Conservation (phyloP, 768 basidiomycete genomes). For the Podaxis sp. region DNA sequence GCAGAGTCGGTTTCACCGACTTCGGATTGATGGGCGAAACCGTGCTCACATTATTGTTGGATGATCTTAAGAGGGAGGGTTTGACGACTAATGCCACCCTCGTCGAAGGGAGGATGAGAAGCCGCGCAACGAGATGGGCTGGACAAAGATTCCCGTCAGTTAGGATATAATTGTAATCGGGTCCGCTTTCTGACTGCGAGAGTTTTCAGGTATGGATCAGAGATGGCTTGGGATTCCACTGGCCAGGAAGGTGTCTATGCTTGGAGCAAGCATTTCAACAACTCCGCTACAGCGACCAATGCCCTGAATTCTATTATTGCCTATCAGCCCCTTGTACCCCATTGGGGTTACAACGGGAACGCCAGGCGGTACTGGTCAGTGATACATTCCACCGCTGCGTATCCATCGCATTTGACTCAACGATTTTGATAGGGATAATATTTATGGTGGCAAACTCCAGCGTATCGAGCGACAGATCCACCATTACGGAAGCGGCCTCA, state of each 20-base stretch:
- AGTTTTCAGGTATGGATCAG: slow-evolving; percentile 49
- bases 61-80: slow-evolving; percentile 54
- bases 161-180: not conserved
- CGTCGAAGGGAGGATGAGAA: slow-evolving; percentile 46
- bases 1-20: slow-evolving; percentile 41
- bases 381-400: not conserved
- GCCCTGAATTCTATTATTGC: slow-evolving; percentile 56
- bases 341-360: slow-evolving; percentile 64
- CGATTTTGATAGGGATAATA: slow-evolving; percentile 44
- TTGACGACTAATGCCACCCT: slow-evolving; percentile 46
- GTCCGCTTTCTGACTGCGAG: slow-evolving; percentile 1
- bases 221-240: slow-evolving; percentile 60
- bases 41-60: slow-evolving; percentile 43
- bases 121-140: slow-evolving; percentile 45
- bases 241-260: slow-evolving; percentile 59
- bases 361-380: slow-evolving; percentile 55
- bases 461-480: slow-evolving; percentile 58
- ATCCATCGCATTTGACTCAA: slow-evolving; percentile 3
- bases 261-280: slow-evolving; percentile 56
- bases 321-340: slow-evolving; percentile 56
- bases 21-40: slow-evolving; percentile 62
- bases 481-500: slow-evolving; percentile 58
- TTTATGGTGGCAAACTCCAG: slow-evolving; percentile 55
- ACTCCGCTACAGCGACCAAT: slow-evolving; percentile 48
- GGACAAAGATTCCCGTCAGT: slow-evolving; percentile 51